Evolutionary conservation across 345 rosid genomes (phyloP), one percentile per base, ranked within the genome.

Genomic region (Raphanus sativus): DNA sequence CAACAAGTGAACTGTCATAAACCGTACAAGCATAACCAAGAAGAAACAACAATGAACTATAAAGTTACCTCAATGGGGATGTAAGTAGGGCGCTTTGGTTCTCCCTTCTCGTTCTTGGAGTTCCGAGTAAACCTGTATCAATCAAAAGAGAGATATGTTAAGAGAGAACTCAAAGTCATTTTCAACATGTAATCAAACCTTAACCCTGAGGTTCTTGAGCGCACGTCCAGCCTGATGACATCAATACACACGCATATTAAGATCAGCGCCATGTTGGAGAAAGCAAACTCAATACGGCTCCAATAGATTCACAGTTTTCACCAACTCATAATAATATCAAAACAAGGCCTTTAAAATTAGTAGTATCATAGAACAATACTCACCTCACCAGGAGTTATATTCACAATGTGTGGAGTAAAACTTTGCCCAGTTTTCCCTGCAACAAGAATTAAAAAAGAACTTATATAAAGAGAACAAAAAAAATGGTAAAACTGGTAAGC

Each of bases 301-400:
- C 42, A 75, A 67, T 16, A 32, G 8, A n/a, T 2, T 48, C 2
- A 4, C 50, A 70, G 17, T 25, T 36, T 62, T 2, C 50, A 63
- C 60, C 34, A 63, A 40, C 6, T 38, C 34, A 36, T 16, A 38
- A n/a, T n/a, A n/a, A 16, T 33, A 36, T 71, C 60, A 65, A 71
- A 42, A 28, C 4, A 48, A 40, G 30, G 60, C 71, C n/a, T 56
- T 55, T 1, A 9, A 30, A 25, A 8, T 28, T 28, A 28, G 29
- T 34, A 42, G 67, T 42, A 50, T 12, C 34, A 52, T 4, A 36
- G 66, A 75, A 65, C 55, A 45, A 55, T 30, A 58, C 86, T 71
- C 89, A 94, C 98, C 91, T 94, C 97, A 36, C 97, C 97, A 67
- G 90, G 87, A 75, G 85, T 83, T 78, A 89, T 87, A 82, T 80